phyloP scores from a whole-genome alignment of 768 basidiomycete genomes.

The Tremella yokohamensis region DNA sequence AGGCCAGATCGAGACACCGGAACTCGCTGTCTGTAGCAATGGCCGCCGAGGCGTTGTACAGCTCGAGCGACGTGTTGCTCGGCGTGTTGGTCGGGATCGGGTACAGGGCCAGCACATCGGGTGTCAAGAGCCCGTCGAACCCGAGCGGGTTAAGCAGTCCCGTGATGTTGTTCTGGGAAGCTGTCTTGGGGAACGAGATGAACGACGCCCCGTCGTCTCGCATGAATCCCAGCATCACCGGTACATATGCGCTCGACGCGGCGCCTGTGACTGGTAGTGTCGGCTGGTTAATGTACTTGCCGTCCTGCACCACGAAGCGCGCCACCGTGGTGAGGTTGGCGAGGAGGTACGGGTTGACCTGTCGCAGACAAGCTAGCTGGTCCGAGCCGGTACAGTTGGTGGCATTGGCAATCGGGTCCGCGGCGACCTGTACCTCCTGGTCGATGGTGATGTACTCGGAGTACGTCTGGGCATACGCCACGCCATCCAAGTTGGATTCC shows the following conservation, averaged over 20 bases:
- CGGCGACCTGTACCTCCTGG: slow-evolving; percentile 52
- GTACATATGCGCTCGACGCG: slow-evolving; percentile 54
- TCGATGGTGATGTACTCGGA: slow-evolving; percentile 57
- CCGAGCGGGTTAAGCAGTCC: slow-evolving; percentile 22
- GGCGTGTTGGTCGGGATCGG: slow-evolving; percentile 49
- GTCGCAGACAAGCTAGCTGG: slow-evolving; percentile 53
- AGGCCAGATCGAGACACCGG: slow-evolving; percentile 58
- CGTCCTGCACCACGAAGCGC: slow-evolving; percentile 55
- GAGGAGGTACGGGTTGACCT: slow-evolving; percentile 50
- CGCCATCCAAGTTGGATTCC: slow-evolving; percentile 57
- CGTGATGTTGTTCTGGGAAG: slow-evolving; percentile 23
- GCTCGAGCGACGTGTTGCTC: slow-evolving; percentile 52
- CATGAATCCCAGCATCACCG: slow-evolving; percentile 58
- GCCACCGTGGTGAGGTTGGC: slow-evolving; percentile 50
- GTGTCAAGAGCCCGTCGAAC: slow-evolving; percentile 21
- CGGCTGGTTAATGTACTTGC: slow-evolving; percentile 54
- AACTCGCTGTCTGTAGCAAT: slow-evolving; percentile 56
- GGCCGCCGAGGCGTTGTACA: slow-evolving; percentile 57
- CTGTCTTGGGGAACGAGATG: slow-evolving; percentile 50
- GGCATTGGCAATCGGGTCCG: slow-evolving; percentile 51
- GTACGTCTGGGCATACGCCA: slow-evolving; percentile 57
- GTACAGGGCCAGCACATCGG: slow-evolving; percentile 53
- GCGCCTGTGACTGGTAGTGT: slow-evolving; percentile 54
- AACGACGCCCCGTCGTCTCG: slow-evolving; percentile 58
- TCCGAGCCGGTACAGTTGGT: slow-evolving; percentile 52